phyloP scores from a whole-genome alignment of 2,329 filamentous ascomycete genomes.

The Nemania sp. region DNA sequence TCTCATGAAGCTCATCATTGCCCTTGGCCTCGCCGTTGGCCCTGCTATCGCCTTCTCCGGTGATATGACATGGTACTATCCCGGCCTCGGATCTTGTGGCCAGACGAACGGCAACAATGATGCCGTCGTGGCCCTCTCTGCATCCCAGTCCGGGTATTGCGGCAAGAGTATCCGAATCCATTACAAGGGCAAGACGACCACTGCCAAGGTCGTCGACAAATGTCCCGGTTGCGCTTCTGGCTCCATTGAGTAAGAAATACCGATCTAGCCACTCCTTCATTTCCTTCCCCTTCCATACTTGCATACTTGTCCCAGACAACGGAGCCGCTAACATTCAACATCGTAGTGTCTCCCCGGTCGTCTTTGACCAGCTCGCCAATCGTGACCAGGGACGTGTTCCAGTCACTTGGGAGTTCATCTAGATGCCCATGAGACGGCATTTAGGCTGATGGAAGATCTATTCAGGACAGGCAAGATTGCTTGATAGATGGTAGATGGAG shows the following conservation, averaged over 20 bases:
- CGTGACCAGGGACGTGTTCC: conserved; percentile 25
- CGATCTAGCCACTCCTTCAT: neutral
- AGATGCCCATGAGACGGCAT: neutral
- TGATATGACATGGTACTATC: conserved; percentile 35
- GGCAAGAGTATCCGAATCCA: conserved; percentile 35
- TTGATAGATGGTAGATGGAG: neutral
- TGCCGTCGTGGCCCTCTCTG: conserved; percentile 35
- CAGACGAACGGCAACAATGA: conserved; percentile 25
- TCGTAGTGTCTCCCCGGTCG: conserved; percentile 32
- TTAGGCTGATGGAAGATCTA: neutral
- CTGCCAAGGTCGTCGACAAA: conserved; percentile 37
- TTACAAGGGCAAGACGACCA: conserved; percentile 31
- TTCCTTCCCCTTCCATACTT: neutral
- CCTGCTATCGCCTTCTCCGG: conserved; percentile 27
- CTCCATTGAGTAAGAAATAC: conserved; percentile 31
- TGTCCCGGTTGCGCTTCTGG: conserved; percentile 35
- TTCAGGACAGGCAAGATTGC: neutral
- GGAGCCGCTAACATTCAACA: neutral
- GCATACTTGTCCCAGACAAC: neutral
- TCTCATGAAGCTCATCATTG: conserved; percentile 23
- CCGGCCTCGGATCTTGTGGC: conserved; percentile 36
- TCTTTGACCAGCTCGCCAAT: conserved; percentile 31
- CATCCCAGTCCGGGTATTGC: conserved; percentile 31
- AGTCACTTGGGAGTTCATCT: conserved; percentile 34
- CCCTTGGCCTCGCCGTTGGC: conserved; percentile 22